phyloP scores from a whole-genome alignment of 495 filamentous ascomycete species.

The Oidiodendron maius region DNA sequence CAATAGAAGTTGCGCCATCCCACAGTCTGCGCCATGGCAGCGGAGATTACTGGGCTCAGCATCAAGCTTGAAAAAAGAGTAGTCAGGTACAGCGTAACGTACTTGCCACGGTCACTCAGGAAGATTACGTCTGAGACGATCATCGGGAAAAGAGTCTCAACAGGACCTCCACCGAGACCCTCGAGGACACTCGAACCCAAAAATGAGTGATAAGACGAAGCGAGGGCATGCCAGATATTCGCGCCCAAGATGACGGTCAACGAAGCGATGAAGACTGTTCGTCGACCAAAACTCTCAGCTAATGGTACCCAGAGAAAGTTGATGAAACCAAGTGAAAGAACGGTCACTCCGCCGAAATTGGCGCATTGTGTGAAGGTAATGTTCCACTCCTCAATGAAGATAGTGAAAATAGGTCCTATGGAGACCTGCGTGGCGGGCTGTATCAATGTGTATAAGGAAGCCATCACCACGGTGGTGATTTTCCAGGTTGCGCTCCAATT shows the following conservation, averaged over 20 bases:
- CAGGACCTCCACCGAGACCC: conserved; percentile 47
- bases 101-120: conserved; percentile 20
- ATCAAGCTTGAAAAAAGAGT: not conserved
- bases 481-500: conserved; percentile 7
- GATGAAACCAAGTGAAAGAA: not conserved
- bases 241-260: not conserved
- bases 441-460: not conserved
- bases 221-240: not conserved
- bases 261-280: not conserved
- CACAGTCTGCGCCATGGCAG: not conserved
- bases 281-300: not conserved
- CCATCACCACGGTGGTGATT: not conserved
- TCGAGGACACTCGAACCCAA: conserved; percentile 30
- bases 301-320: not conserved
- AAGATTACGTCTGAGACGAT: conserved; percentile 59
- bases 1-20: conserved; percentile 52
- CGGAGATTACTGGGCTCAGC: not conserved
- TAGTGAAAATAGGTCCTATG: conserved; percentile 2
- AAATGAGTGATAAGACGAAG: not conserved
- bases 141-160: conserved; percentile 49
- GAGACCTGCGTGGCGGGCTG: not conserved
- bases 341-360: not conserved
- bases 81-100: not conserved
- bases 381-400: not conserved
- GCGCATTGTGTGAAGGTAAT: not conserved